These are phyloP conservation scores for Thalassiosira mediterranea DNA, from an alignment of 352 stramenopile genomes.

Conservation along the genomic window DNA sequence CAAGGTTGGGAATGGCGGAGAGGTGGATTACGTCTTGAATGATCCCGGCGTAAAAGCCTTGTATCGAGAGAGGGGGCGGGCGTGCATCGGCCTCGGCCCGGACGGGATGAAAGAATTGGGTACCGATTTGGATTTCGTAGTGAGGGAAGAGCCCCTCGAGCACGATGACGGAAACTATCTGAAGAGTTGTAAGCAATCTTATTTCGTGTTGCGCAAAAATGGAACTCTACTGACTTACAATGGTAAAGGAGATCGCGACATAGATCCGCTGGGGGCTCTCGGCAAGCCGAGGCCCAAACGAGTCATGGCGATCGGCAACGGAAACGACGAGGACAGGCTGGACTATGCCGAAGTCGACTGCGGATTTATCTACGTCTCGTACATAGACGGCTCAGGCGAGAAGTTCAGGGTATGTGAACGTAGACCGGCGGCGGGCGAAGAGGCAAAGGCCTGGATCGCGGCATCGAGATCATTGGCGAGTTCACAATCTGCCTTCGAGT, in stretches of 20 bases:
- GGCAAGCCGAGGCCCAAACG: conserved; percentile 1
- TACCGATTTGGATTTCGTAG: conserved; percentile 1
- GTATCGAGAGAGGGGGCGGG: neutral
- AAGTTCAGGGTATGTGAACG: too few relatives aligned
- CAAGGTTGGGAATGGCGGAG: neutral
- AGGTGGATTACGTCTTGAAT: neutral
- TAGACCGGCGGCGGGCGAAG: too few relatives aligned
- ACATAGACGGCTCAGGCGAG: too few relatives aligned
- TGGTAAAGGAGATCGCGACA: neutral
- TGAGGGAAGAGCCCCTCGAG: conserved; percentile 3
- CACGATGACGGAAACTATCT: neutral
- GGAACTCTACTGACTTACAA: neutral
- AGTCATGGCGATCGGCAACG: too few relatives aligned
- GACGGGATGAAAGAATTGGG: neutral
- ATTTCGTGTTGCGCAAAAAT: conserved; percentile 4
- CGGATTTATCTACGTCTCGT: too few relatives aligned
- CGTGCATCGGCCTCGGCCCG: neutral
- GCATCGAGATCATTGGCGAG: too few relatives aligned
- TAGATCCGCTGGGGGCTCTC: neutral
- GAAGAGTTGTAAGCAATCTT: neutral
- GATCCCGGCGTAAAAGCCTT: neutral
- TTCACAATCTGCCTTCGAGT: too few relatives aligned
- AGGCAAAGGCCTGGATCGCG: too few relatives aligned
- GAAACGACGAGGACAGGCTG: too few relatives aligned
- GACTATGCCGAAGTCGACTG: too few relatives aligned